Evolutionary conservation across 1,139 yeast species (phyloP).

Genomic region (Candida tunisiensis): DNA sequence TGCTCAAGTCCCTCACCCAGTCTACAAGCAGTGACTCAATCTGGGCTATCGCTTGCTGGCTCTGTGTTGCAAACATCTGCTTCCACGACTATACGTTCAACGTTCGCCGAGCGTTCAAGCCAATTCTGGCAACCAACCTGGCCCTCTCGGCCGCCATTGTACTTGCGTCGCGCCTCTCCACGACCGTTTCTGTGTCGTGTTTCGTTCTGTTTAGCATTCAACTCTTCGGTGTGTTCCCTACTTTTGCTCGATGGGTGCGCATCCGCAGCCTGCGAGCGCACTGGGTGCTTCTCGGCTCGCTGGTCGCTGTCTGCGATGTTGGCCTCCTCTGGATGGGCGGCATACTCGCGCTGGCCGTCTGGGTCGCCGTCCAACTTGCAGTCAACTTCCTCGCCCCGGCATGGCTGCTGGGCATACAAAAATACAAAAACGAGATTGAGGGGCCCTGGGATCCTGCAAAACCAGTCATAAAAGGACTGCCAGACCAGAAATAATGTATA

Average conservation of each 20-base stretch:
- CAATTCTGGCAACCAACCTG: constrained; percentile 68
- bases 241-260: constrained; percentile 42
- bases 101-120: constrained; percentile 19
- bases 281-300: constrained; percentile 10
- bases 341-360: constrained; percentile 24
- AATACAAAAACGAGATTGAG: constrained; percentile 72
- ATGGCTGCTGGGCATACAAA: constrained; percentile 54
- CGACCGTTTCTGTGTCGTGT: constrained; percentile 67
- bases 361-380: constrained; percentile 31
- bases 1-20: constrained; percentile 69
- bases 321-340: constrained; percentile 26
- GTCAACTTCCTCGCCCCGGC: constrained; percentile 48
- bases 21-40: constrained; percentile 90
- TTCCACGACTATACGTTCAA: constrained; percentile 38
- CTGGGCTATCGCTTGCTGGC: constrained; percentile 80
- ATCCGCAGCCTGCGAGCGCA: constrained; percentile 12
- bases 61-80: constrained; percentile 48
- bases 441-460: constrained; percentile 93
- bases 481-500: constrained; percentile 12
- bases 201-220: constrained; percentile 63
- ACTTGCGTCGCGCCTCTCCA: constrained; percentile 62
- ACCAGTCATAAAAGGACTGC: constrained; percentile 24
- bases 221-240: constrained; percentile 55
- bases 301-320: constrained; percentile 12
- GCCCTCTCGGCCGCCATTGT: constrained; percentile 80